A percentile compares a stretch with the other conserved stretches of the same genome.
Evolutionary conservation across 73 alveolate species (phyloP).

Genomic region (Paramecium primaurelia): DNA sequence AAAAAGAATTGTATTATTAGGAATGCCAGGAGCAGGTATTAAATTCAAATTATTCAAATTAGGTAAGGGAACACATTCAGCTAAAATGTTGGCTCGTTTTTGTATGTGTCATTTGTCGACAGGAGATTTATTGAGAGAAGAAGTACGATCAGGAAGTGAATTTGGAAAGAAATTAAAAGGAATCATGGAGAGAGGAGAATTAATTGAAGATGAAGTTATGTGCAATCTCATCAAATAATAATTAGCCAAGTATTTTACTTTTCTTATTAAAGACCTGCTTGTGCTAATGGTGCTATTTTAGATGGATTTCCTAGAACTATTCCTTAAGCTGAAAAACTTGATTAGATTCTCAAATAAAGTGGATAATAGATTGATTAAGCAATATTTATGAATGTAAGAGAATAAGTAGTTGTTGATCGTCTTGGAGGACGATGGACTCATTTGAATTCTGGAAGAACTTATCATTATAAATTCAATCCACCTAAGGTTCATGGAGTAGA

Average conservation of each 20-base stretch:
- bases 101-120: conserved; percentile 76
- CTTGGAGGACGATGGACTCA: conserved; percentile 81
- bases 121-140: conserved; percentile 84
- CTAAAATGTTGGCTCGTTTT: conserved; percentile 38
- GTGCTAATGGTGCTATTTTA: conserved; percentile 78
- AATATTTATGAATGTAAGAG: conserved; percentile 70
- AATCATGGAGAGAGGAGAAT: conserved; percentile 82
- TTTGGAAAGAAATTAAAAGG: conserved; percentile 78
- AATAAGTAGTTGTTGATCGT: conserved; percentile 73
- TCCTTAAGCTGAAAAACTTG: conserved; percentile 76
- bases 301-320: conserved; percentile 87
- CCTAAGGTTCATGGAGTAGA: conserved; percentile 77
- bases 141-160: conserved; percentile 78
- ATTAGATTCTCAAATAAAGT: conserved; percentile 61
- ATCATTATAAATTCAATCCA: conserved; percentile 78
- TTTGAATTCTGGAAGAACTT: conserved; percentile 78
- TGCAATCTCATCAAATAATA: conserved; percentile 63
- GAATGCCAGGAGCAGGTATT: conserved; percentile 51
- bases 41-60: neutral
- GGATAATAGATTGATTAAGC: conserved; percentile 64
- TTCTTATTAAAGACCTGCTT: conserved; percentile 68
- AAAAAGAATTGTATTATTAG: conserved; percentile 34
- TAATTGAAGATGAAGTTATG: conserved; percentile 78
- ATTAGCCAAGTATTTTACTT: neutral
- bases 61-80: conserved; percentile 65